Evolutionary conservation across 1,284 basidiomycete species (phyloP), one percentile per base, ranked within the genome.

Genomic region (Hortiboletus rubellus): DNA sequence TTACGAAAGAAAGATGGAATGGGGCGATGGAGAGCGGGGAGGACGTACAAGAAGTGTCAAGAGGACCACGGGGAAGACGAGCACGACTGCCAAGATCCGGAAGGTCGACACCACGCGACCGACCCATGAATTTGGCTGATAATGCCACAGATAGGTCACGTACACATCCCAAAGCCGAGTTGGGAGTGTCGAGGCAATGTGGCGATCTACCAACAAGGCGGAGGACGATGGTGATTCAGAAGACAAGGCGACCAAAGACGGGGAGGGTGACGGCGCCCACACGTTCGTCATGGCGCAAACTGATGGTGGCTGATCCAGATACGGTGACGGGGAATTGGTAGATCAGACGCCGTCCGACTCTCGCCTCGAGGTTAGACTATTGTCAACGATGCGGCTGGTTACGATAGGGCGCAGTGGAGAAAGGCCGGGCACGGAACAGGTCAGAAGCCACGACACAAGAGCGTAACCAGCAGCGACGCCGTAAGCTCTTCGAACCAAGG

Each of bases 81-180:
- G 67, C 11, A 86, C 57, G 60, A 89, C 70, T 31, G 89, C 85
- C 56, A 90, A 76, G 46, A 90, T 69, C 54, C 87, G 85, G 62
- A 81, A 87, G 11, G 76, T 77, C 42, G 80, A 89, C 57, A 84
- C 91, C 63, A 77, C 80, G 68, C 76, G 85, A 61, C 76, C 84
- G 60, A 87, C 87, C 87, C 80, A 91, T 48, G 83, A 94, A 43
- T 77, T 73, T 6, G 79, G 73, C 43, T 80, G 65, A 66, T 86
- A 88, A 61, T 80, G 72, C 81, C 84, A 86, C 22, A 91, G 76
- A 64, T 85, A 77, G 38, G 82, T 72, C 57, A 86, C 59, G 62
- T 91, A 91, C 59, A 76, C 74, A 27, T 76, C 66, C 85, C 86
- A 87, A 50, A 87, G 50, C 18, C 54, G 61, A 27, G 24, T 43